Evolutionary conservation across 768 basidiomycete species (phyloP).

Genomic region (Naematelia aurantialba): DNA sequence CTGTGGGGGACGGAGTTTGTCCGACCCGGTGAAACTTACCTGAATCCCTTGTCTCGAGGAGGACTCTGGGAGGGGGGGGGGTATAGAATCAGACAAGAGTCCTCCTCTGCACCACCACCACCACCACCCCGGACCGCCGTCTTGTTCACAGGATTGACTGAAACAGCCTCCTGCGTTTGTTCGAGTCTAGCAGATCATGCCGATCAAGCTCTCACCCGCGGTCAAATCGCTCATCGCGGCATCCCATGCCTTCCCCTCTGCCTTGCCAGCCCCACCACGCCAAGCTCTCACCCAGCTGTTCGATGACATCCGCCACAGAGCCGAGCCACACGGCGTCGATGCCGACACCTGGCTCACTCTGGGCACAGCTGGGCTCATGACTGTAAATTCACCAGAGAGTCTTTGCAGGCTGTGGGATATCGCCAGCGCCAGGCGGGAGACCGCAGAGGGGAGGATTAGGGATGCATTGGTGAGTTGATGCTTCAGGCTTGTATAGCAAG

Average conservation of each 20-base stretch:
- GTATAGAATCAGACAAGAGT: too few relatives aligned
- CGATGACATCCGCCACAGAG: conserved; percentile 27
- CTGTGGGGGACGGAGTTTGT: too few relatives aligned
- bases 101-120: too few relatives aligned
- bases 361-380: conserved; percentile 78
- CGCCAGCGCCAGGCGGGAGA: conserved; percentile 55
- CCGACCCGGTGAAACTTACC: too few relatives aligned
- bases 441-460: conserved; percentile 60
- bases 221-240: conserved; percentile 57
- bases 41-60: too few relatives aligned
- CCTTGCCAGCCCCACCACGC: conserved; percentile 66
- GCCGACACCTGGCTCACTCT: conserved; percentile 37
- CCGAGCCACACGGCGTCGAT: not conserved
- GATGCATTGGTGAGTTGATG: conserved; percentile 54
- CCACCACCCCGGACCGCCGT: too few relatives aligned
- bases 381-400: conserved; percentile 73
- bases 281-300: conserved; percentile 53
- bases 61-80: too few relatives aligned
- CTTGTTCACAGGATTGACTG: too few relatives aligned
- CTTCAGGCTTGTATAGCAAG: too few relatives aligned
- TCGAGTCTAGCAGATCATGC: too few relatives aligned
- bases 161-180: too few relatives aligned
- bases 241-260: conserved; percentile 54
- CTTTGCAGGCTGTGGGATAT: conserved; percentile 78
- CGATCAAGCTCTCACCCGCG: conserved; percentile 56